A percentile compares a stretch with the other conserved stretches of the same genome.
These are phyloP conservation scores for Macrolepiota dolichaula DNA, from an alignment of 768 basidiomycete species.

Conservation along the genomic window DNA sequence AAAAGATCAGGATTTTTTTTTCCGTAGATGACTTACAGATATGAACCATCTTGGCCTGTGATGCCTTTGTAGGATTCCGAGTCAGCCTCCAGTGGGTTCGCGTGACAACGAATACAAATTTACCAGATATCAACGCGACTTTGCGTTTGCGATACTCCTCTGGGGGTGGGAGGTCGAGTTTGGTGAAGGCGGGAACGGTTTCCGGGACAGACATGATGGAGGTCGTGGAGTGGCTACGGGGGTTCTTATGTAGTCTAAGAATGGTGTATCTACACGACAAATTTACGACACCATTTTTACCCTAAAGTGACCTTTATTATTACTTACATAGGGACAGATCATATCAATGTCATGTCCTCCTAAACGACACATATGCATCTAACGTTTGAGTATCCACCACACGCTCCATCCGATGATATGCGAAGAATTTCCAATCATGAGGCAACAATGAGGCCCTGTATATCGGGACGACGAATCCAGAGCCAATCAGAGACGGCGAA, in stretches of 20 bases:
- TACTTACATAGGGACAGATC: not conserved
- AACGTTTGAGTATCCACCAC: not conserved
- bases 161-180: constrained; percentile 59
- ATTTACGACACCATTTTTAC: constrained; percentile 4
- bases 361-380: not conserved
- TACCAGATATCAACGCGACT: constrained; percentile 91
- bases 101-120: not conserved
- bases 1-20: not conserved
- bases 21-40: constrained; percentile 55
- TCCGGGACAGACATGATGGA: constrained; percentile 37
- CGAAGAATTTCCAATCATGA: constrained; percentile 1
- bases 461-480: not conserved
- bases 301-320: not conserved
- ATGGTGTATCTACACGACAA: not conserved
- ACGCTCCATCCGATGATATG: not conserved
- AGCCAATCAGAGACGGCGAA: not conserved
- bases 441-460: not conserved
- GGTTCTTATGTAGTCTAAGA: not conserved
- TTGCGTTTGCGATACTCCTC: constrained; percentile 89
- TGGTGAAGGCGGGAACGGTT: constrained; percentile 41
- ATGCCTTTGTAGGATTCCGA: constrained; percentile 54
- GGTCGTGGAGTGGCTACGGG: not conserved
- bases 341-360: not conserved
- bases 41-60: constrained; percentile 95
- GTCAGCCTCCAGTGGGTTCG: not conserved